Base-by-base conservation (phyloP, 2,329 filamentous ascomycete genomes). In the Epichloe aotearoae region DNA sequence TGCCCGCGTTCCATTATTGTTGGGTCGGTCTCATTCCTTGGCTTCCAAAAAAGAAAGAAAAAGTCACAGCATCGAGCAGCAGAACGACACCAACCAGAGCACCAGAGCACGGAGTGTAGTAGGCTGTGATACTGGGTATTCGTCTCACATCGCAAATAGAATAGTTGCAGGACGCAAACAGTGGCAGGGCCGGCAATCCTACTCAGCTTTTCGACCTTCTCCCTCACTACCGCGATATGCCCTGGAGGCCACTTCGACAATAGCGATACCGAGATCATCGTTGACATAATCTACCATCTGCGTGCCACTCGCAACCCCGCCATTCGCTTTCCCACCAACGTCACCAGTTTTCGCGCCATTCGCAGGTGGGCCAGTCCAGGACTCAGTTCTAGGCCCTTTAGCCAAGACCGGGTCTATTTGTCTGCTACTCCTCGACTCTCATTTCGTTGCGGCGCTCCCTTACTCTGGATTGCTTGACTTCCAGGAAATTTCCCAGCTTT, bases 201-300 rank as follows among this genome's bases (percentile, higher is more conserved):
- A 20, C 26, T 23, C 44, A 19, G 2, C n/a, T 17, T 46, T 15
- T 12, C 33, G 33, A 36, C 17, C 41, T 26, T 14, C 20, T 23
- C 23, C 41, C 34, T 20, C 15, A 20, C 26, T 30, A 14, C 30
- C 7, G 14, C 40, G 40, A 30, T 39, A 50, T 47, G 46, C 26
- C 42, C 44, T 42, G 49, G 49, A 51, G 53, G 40, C 50, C 42
- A 40, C 17, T 42, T 50, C 43, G 23, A 47, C 47, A 40, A 40
- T 46, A 47, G 51, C 50, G 46, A 46, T 33, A 42, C 42, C 52
- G 47, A 53, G 36, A 53, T 43, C 33, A 47, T 44, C 44, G 46
- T 49, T 44, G 46, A 11, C 26, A 26, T 14, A 11, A 48, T 33
- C 39, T 8, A 46, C 39, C n/a, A n/a, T 37, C 30, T 39, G 19